A percentile compares a stretch with the other conserved stretches of the same genome.
These are phyloP conservation scores for Aureobasidium sp. DNA, from an alignment of 2,329 filamentous ascomycete genomes.

Conservation along the genomic window DNA sequence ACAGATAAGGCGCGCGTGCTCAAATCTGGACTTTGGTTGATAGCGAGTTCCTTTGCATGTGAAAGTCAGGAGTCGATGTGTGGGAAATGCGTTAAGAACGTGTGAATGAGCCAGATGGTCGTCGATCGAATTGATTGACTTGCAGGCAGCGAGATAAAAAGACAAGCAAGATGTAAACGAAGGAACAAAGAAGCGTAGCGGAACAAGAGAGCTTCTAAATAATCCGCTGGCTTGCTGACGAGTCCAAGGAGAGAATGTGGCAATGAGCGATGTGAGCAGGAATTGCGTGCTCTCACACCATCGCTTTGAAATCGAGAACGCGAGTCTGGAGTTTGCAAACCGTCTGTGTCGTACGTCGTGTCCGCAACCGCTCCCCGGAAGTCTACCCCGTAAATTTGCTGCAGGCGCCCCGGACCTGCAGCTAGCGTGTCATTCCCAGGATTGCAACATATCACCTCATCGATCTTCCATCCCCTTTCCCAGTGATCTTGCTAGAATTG, in stretches of 20 bases:
- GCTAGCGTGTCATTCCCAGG: background rate
- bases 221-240: background rate
- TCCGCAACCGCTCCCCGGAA: background rate
- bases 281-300: conserved; percentile 14
- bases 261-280: background rate
- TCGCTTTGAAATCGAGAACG: conserved; percentile 12
- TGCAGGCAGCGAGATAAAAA: conserved; percentile 7
- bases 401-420: background rate
- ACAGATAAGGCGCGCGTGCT: conserved; percentile 7
- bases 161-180: background rate
- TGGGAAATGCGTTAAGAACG: background rate
- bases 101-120: background rate
- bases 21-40: background rate
- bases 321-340: background rate
- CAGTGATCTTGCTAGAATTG: background rate
- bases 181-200: background rate
- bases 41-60: conserved; percentile 5
- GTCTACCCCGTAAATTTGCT: conserved; percentile 2
- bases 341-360: background rate
- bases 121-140: background rate
- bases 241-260: background rate
- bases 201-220: conserved; percentile 3
- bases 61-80: background rate
- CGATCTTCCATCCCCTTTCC: background rate
- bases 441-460: conserved; percentile 3